Conservation (phyloP, 495 filamentous ascomycete genomes). For the Penicillium maclennaniae region DNA sequence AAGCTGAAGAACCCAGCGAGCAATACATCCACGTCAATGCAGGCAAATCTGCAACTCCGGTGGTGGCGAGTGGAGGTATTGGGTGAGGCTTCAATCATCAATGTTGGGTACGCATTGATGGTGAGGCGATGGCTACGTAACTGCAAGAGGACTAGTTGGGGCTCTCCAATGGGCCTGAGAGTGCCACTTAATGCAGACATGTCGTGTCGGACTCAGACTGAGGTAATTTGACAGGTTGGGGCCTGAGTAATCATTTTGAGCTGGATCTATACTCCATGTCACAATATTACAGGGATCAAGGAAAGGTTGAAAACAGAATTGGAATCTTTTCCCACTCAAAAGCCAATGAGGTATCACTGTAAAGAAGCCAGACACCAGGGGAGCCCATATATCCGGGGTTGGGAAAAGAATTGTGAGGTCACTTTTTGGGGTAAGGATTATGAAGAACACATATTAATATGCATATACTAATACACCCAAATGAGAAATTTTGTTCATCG, state of each 20-base stretch:
- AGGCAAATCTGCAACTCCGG: background rate
- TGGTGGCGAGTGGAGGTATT: background rate
- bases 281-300: background rate
- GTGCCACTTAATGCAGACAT: too few species aligned
- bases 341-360: conserved; percentile 18
- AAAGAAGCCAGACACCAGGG: conserved; percentile 5
- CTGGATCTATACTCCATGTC: background rate
- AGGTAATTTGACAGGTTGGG: background rate
- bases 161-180: background rate
- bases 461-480: conserved; percentile 15
- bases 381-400: background rate
- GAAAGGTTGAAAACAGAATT: background rate
- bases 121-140: background rate
- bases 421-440: background rate
- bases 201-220: background rate
- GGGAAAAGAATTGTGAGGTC: too few species aligned
- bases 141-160: background rate
- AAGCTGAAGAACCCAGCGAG: background rate
- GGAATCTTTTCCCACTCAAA: conserved; percentile 5
- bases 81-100: too few species aligned
- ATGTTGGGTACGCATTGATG: too few species aligned
- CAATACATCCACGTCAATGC: background rate
- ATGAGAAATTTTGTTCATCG: conserved; percentile 2
- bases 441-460: background rate
- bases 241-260: background rate